These are phyloP conservation scores for Taphrina populina DNA, from an alignment of 1,139 yeast genomes.

Conservation along the genomic window DNA sequence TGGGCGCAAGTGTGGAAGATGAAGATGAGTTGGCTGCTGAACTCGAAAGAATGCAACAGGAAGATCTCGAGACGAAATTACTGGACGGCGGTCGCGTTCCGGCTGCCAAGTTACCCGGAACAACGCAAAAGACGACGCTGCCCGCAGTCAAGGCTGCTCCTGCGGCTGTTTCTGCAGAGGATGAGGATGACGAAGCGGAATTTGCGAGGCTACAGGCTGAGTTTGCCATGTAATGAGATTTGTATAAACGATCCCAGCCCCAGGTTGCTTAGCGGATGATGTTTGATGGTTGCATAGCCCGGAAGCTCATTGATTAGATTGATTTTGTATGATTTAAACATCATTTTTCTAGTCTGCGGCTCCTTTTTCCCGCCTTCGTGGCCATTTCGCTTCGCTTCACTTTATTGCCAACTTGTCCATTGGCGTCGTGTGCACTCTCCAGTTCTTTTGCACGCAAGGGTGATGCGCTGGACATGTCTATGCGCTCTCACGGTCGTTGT, in stretches of 20 bases:
- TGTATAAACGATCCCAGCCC: no score
- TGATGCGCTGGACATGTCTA: conserved; percentile 6
- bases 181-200: conserved; percentile 34
- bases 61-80: conserved; percentile 63
- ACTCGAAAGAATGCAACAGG: conserved; percentile 82
- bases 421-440: no score
- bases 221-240: conserved; percentile 34
- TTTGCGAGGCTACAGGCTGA: conserved; percentile 30
- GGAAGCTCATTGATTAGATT: no score
- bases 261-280: no score
- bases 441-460: no score
- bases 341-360: no score
- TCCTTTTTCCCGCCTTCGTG: no score
- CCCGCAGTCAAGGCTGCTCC: conserved; percentile 6
- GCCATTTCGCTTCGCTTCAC: no score
- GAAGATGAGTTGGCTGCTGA: conserved; percentile 89
- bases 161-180: conserved; percentile 24
- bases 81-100: conserved; percentile 53
- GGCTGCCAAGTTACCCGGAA: conserved; percentile 30
- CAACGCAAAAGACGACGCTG: neutral
- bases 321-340: no score
- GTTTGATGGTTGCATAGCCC: no score
- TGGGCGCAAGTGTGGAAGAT: conserved; percentile 68
- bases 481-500: neutral
- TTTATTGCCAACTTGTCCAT: no score